Conservation (phyloP, 179 eudicot species). For the Pouteria campechiana region DNA sequence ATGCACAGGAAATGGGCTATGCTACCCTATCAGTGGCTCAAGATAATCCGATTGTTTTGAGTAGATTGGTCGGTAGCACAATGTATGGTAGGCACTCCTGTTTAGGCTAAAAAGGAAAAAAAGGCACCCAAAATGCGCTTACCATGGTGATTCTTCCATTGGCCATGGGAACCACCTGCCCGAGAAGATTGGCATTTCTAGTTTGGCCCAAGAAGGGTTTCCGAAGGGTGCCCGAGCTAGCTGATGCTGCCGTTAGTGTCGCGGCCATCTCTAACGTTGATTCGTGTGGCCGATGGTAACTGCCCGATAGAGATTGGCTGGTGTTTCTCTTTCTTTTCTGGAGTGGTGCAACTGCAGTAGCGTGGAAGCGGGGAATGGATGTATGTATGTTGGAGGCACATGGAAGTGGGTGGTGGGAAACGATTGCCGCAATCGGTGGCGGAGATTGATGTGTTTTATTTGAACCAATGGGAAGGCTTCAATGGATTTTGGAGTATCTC, state of each 20-base stretch:
- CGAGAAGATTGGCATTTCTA: slow-evolving; percentile 41
- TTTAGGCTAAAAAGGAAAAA: not conserved
- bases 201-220: slow-evolving; percentile 63
- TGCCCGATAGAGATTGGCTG: too few species aligned
- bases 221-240: slow-evolving; percentile 28
- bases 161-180: slow-evolving; percentile 54
- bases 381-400: slow-evolving; percentile 2
- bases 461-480: slow-evolving; percentile 44
- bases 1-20: too few species aligned
- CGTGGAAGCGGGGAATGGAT: not conserved
- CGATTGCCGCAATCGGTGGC: slow-evolving; percentile 29
- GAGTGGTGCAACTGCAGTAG: not conserved
- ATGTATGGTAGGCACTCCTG: slow-evolving; percentile 4
- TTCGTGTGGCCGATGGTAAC: not conserved
- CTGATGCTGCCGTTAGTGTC: slow-evolving; percentile 16
- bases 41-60: not conserved
- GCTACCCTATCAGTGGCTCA: too few species aligned
- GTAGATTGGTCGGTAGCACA: not conserved
- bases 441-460: slow-evolving; percentile 6
- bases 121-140: slow-evolving; percentile 3
- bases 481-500: slow-evolving; percentile 41
- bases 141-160: slow-evolving; percentile 55
- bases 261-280: slow-evolving; percentile 1
- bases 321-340: too few species aligned
- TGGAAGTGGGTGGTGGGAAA: slow-evolving; percentile 26